Evolutionary conservation across 2,329 filamentous ascomycete genomes (phyloP), one percentile per base, ranked within the genome.

Genomic region (Coniochaeta sp.): DNA sequence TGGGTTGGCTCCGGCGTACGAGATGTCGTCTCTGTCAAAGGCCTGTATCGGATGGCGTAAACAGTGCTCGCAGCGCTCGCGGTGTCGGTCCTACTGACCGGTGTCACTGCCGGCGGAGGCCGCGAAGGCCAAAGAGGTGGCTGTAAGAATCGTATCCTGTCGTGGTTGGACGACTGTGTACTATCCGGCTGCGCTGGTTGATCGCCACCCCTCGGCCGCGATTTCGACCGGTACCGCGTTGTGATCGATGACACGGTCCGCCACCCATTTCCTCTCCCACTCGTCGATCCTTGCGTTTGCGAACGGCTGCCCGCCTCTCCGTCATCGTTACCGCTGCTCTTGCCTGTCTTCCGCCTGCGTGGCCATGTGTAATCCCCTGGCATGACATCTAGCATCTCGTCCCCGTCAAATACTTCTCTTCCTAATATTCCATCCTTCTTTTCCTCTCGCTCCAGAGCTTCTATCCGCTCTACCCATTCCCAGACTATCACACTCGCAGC

Each of bases 381-480:
- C 40, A 81, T 79, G 17, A 80, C 75, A 57, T 93, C 90, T 40
- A 96, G 79, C 88, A 95, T 96, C 70, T 96, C 93, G 68, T 97
- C 93, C 3, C 92, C 93, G 66, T 97, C 93, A 69, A 96, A 96
- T 0, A 97, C 87, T 70, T 97, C 93, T 64, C 93, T 81, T 3
- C 93, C 93, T 1, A 97, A 76, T 60, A 97, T 96, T 0, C 93
- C 93, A 67, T 96, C 92, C 74, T 96, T 96, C 74, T 93, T 91
- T 72, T 96, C 92, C 72, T 96, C 92, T 66, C 93, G 85, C 76
- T 97, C 93, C 63, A 96, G 74, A 0, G 92, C 91, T 72, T 97
- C 93, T 57, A 97, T 97, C 28, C 93, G 84, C 73, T 97, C 93
- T 3, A 97, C 93, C 93, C 93, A 97, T 73, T 97, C 93, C 93